Base-by-base conservation (phyloP, 108 stramenopile species). In the Mayamaea pseudoterrestris region DNA sequence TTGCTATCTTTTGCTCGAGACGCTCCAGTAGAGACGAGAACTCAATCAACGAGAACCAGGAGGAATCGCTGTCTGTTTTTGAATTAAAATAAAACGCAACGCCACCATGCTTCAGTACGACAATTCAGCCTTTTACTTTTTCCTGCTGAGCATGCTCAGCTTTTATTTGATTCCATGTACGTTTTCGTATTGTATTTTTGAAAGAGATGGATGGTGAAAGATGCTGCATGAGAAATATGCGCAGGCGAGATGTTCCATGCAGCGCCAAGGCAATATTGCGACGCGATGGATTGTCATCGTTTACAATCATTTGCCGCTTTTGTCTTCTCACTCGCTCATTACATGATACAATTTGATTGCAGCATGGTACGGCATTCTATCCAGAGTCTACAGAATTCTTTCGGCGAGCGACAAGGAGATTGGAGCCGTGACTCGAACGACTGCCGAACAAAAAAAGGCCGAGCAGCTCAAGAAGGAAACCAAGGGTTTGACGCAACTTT, bases 71-170 rank as follows among this genome's bases (percentile, higher is more conserved):
- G n/a, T n/a, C n/a, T n/a, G n/a, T n/a, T n/a, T n/a, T n/a, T 34
- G 32, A 34, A 11, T 34, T 34, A 32, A 35, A n/a, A n/a, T n/a
- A 52, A 14, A 23, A 21, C 46, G 24, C 39, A 29, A 3, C 13
- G 22, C 12, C 42, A 71, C 32, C 32, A 86, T 86, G 84, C 71
- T 95, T 27, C 84, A 95, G 48, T 95, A 95, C 69, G 93, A 95
- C 60, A 85, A 95, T 55, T 80, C 81, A 13, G 93, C 87, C 26
- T 92, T 90, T 55, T 90, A 92, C 47, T 95, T 90, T 66, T 85
- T 95, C 53, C 78, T 81, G 30, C 53, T 95, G 69, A 88, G 84
- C 47, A 73, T 69, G 44, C 63, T 95, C 51, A 79, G 63, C 47
- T 63, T 95, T 50, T 95, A 95, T 53, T 61, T 90, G 49, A 55